These are phyloP conservation scores for Ophiostoma angusticollis DNA, from an alignment of 2,329 filamentous ascomycete species.

Conservation along the genomic window DNA sequence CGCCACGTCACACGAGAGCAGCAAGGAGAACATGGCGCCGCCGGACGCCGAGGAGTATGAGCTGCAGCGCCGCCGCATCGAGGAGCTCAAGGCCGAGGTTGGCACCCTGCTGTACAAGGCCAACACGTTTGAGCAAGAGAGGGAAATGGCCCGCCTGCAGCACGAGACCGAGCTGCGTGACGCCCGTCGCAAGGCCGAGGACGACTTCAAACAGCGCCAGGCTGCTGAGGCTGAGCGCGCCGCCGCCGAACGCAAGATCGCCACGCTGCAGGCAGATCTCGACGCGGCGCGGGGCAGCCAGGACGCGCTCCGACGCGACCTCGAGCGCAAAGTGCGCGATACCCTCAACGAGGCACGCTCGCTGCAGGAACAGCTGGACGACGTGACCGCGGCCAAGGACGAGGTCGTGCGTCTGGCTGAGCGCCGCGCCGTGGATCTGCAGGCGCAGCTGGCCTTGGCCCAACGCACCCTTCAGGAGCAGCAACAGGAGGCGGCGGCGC, in stretches of 20 bases:
- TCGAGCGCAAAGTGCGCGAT: conserved; percentile 58
- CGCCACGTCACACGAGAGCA: conserved; percentile 41
- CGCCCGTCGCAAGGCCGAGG: conserved; percentile 65
- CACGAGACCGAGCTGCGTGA: conserved; percentile 78
- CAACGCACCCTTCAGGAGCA: conserved; percentile 42
- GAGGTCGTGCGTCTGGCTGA: conserved; percentile 54
- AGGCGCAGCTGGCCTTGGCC: conserved; percentile 35
- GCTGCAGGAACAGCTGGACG: conserved; percentile 71
- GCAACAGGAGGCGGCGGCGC: conserved; percentile 42
- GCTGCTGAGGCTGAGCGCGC: conserved; percentile 42
- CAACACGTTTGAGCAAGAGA: conserved; percentile 76
- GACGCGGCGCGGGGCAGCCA: conserved; percentile 36
- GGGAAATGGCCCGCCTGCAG: conserved; percentile 63
- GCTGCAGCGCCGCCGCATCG: conserved; percentile 43
- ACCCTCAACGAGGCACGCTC: conserved; percentile 59
- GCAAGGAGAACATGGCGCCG: conserved; percentile 46
- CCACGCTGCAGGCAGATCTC: conserved; percentile 38
- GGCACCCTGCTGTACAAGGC: conserved; percentile 81
- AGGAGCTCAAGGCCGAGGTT: conserved; percentile 79
- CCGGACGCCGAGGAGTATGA: conserved; percentile 47
- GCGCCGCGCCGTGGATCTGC: conserved; percentile 40
- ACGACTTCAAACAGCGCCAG: conserved; percentile 61
- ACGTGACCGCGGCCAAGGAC: conserved; percentile 48
- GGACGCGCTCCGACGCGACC: conserved; percentile 45
- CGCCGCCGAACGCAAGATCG: conserved; percentile 36